Conservation (phyloP, 2,329 filamentous ascomycete species). For the Penicillium verrucosum region DNA sequence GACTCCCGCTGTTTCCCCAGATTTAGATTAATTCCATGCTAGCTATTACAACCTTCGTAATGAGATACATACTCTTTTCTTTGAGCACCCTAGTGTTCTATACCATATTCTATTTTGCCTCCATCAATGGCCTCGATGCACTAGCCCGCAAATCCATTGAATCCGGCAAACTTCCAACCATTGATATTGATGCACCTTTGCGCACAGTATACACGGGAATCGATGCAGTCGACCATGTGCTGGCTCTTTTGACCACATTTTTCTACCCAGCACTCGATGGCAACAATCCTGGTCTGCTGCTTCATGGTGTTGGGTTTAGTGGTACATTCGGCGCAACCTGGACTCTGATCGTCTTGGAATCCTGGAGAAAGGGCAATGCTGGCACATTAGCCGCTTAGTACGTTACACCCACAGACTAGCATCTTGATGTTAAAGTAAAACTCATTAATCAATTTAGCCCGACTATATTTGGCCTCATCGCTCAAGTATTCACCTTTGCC, state of each 20-base stretch:
- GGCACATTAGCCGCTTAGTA: slow-evolving; percentile 44
- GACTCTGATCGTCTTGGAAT: slow-evolving; percentile 45
- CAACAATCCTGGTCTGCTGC: slow-evolving; percentile 31
- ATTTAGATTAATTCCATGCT: too few species aligned
- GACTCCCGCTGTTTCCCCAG: too few species aligned
- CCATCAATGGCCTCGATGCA: slow-evolving; percentile 30
- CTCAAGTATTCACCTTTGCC: slow-evolving; percentile 46
- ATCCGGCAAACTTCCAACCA: slow-evolving; percentile 26
- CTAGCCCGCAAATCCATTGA: slow-evolving; percentile 20
- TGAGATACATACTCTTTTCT: slow-evolving; percentile 29
- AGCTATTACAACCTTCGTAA: slow-evolving; percentile 1
- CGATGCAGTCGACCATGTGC: slow-evolving; percentile 30
- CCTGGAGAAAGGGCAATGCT: slow-evolving; percentile 45
- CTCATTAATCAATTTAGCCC: slow-evolving; percentile 25
- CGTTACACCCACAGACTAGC: slow-evolving; percentile 14
- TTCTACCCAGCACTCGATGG: slow-evolving; percentile 43
- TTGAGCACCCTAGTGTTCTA: slow-evolving; percentile 33
- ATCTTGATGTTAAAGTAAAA: slow-evolving; percentile 10
- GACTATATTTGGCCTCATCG: slow-evolving; percentile 39
- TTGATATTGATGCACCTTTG: slow-evolving; percentile 26
- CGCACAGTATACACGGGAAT: slow-evolving; percentile 36
- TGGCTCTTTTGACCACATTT: slow-evolving; percentile 36
- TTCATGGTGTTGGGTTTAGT: slow-evolving; percentile 41
- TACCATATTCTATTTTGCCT: slow-evolving; percentile 34
- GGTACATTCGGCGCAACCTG: slow-evolving; percentile 44